Evolutionary conservation across 2,329 filamentous ascomycete genomes (phyloP).

Genomic region (Dichotomopilus funicola): DNA sequence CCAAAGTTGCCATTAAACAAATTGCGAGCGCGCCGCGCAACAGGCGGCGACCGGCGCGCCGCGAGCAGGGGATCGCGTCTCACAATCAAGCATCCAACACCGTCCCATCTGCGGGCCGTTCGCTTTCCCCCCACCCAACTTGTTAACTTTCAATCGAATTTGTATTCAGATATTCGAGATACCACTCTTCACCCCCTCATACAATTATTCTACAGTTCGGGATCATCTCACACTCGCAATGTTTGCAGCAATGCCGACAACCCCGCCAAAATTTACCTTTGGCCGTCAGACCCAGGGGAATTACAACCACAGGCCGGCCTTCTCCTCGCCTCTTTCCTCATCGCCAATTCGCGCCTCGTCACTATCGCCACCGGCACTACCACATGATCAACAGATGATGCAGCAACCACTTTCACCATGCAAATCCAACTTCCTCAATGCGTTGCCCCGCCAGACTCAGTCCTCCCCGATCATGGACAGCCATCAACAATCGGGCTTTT

Average conservation of each 20-base stretch:
- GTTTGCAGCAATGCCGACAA: constrained; percentile 29
- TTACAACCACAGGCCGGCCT: constrained; percentile 35
- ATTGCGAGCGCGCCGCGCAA: constrained; percentile 6
- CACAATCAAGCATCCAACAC: neutral
- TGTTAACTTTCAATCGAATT: constrained; percentile 2
- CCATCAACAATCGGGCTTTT: neutral
- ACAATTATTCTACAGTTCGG: neutral
- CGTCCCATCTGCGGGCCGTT: neutral
- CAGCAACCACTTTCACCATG: constrained; percentile 5
- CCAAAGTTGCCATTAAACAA: constrained; percentile 11
- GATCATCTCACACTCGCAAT: neutral
- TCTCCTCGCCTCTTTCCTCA: constrained; percentile 53
- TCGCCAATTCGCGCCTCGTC: constrained; percentile 51
- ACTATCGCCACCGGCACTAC: constrained; percentile 37
- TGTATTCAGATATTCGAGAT: neutral
- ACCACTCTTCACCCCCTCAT: neutral
- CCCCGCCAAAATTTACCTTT: constrained; percentile 37
- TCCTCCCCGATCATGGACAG: constrained; percentile 30
- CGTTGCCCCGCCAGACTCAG: constrained; percentile 32
- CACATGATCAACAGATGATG: neutral
- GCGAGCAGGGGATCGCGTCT: constrained; percentile 8
- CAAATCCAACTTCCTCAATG: constrained; percentile 36
- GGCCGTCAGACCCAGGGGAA: constrained; percentile 27
- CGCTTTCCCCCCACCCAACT: neutral
- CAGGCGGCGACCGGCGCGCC: neutral